A percentile compares a stretch with the other conserved stretches of the same genome.
Evolutionary conservation across 2,329 filamentous ascomycete genomes (phyloP).

Genomic region (Xylaria multiplex): DNA sequence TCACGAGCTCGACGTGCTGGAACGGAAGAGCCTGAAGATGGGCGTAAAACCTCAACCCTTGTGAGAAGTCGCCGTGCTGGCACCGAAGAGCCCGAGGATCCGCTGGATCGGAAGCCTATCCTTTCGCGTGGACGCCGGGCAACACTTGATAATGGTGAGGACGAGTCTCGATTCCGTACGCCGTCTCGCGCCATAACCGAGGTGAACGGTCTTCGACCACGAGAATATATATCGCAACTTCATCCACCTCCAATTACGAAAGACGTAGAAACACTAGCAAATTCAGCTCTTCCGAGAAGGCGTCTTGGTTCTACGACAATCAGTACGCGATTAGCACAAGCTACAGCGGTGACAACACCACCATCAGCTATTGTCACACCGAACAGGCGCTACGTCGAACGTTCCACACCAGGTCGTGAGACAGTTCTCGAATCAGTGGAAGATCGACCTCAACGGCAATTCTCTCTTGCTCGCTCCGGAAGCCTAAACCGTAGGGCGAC

Average conservation of each 20-base stretch:
- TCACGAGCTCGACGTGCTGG: constrained; percentile 58
- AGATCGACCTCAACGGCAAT: constrained; percentile 57
- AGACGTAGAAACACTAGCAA: constrained; percentile 51
- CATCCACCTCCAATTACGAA: constrained; percentile 47
- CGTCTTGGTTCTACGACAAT: constrained; percentile 62
- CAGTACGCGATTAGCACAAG: constrained; percentile 58
- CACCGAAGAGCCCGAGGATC: constrained; percentile 60
- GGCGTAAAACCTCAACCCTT: constrained; percentile 59
- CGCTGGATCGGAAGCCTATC: constrained; percentile 53
- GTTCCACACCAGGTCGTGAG: constrained; percentile 56
- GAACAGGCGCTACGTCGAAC: constrained; percentile 61
- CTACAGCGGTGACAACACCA: constrained; percentile 42
- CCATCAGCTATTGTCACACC: constrained; percentile 49
- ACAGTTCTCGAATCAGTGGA: constrained; percentile 51
- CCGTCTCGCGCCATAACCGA: constrained; percentile 70
- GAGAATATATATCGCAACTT: constrained; percentile 55
- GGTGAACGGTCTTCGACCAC: constrained; percentile 53
- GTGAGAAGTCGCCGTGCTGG: constrained; percentile 57
- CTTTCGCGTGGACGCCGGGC: constrained; percentile 59
- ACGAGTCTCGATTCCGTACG: constrained; percentile 62
- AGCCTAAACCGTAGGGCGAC: constrained; percentile 58
- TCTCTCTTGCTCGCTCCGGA: constrained; percentile 58
- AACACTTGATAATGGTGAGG: constrained; percentile 60
- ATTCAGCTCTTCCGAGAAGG: constrained; percentile 63
- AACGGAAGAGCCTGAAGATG: constrained; percentile 63